phyloP scores from a whole-genome alignment of 129 eudicot species.

The Saussurea involucrata region DNA sequence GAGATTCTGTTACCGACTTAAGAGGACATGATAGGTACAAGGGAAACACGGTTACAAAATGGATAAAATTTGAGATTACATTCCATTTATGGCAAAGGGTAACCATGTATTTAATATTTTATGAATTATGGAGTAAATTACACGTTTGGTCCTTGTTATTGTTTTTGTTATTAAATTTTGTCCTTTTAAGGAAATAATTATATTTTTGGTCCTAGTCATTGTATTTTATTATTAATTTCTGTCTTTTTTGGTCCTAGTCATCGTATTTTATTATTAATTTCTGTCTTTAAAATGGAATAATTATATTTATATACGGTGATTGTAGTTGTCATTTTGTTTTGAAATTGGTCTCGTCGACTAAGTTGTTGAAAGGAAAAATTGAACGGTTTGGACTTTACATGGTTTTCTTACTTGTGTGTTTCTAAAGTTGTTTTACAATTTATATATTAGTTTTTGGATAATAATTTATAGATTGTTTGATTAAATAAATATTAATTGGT shows the following conservation, averaged over 20 bases:
- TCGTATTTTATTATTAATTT: too few species aligned
- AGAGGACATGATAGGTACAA: neutral
- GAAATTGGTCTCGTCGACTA: neutral
- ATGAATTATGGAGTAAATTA: neutral
- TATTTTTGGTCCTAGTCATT: neutral
- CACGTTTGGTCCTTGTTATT: too few species aligned
- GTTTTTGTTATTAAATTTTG: too few species aligned
- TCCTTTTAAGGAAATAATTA: too few species aligned
- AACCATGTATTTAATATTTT: neutral
- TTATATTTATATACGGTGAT: too few species aligned
- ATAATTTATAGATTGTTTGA: too few species aligned
- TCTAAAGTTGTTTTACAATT: neutral
- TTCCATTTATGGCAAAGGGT: neutral
- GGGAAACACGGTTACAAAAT: neutral
- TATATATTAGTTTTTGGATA: too few species aligned
- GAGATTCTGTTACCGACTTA: slow-evolving; percentile 9
- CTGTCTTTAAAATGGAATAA: too few species aligned
- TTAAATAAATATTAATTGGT: too few species aligned
- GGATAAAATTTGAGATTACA: neutral
- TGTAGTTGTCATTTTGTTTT: neutral
- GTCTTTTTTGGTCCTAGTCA: neutral
- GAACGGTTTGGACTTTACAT: neutral
- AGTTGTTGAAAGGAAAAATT: too few species aligned
- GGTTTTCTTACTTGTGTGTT: neutral
- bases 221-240: too few species aligned